Base-by-base conservation (phyloP, 345 rosid species). In the Nephelium lappaceum region DNA sequence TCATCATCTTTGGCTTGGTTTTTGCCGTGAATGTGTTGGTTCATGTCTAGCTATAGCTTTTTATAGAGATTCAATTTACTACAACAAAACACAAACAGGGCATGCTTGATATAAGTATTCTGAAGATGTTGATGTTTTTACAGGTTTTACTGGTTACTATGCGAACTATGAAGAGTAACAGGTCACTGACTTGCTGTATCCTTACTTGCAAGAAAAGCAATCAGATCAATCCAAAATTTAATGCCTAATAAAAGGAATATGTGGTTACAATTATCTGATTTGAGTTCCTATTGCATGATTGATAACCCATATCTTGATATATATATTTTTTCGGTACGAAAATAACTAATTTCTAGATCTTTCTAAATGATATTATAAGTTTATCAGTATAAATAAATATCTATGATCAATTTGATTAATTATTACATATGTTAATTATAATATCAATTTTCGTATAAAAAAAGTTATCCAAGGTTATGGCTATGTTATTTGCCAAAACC, bases 81-180 rank as follows among this genome's bases (percentile, higher is more conserved):
- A 27, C 82, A 82, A 75, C 24, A 5, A 11, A 69, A 64, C 36
- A 73, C 23, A 4, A 19, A 3, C 36, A 55, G 1, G 15, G 36
- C 36, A 42, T 5, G 80, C 84, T 82, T 83, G 81, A 78, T 84
- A 47, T 21, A 58, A 11, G 51, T 67, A 58, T 63, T 16, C 73
- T 16, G 61, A 72, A 55, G 15, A 47, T 36, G 19, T 63, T 68
- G 61, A 39, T 49, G 39, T n/a, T 5, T 21, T 31, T 10, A 5
- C 12, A 45, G 72, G 4, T 49, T 14, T 49, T 23, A 61, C 27
- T 9, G 7, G 65, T 69, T 31, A 31, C 36, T 31, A 31, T 31
- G 36, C 3, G 36, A 31, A 3, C 36, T 31, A 31, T 31, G 36
- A 31, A 63, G 61, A 25, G 55, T 62, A 31, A 51, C 45, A 8